A percentile compares a stretch with the other conserved stretches of the same genome.
phyloP scores from a whole-genome alignment of 1,139 yeast genomes.

The Geotrichum phurueaensis region DNA sequence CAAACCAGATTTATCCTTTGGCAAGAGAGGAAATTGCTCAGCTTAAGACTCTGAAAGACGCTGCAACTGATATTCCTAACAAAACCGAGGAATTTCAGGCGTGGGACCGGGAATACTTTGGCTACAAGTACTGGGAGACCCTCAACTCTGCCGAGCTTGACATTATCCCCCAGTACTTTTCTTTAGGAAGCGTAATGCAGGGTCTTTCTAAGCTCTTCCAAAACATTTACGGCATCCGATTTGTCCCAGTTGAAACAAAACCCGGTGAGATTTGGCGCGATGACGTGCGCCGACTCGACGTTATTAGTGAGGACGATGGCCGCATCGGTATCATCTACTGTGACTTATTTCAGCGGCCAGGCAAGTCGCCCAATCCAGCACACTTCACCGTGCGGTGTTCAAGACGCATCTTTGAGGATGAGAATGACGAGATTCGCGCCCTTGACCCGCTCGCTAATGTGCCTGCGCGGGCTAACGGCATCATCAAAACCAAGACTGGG shows the following conservation, averaged over 20 bases:
- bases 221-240: conserved; percentile 66
- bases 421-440: conserved; percentile 25
- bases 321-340: conserved; percentile 60
- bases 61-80: conserved; percentile 38
- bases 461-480: conserved; percentile 19
- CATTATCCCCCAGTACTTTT: conserved; percentile 48
- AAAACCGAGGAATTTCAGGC: conserved; percentile 46
- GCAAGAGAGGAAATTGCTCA: conserved; percentile 55
- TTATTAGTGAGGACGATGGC: conserved; percentile 54
- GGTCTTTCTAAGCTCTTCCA: conserved; percentile 72
- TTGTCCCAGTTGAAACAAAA: conserved; percentile 58
- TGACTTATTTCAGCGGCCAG: conserved; percentile 57
- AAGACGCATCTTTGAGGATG: conserved; percentile 58
- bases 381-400: conserved; percentile 97
- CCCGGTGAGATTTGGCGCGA: conserved; percentile 85
- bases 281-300: conserved; percentile 81
- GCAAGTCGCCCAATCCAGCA: conserved; percentile 70
- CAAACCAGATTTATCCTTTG: conserved; percentile 46
- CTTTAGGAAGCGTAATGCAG: conserved; percentile 79
- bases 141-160: conserved; percentile 20
- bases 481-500: conserved; percentile 34
- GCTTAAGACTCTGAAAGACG: conserved; percentile 26
- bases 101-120: conserved; percentile 86
- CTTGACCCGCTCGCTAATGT: conserved; percentile 17
- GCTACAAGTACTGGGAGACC: conserved; percentile 35